Evolutionary conservation across 2,329 filamentous ascomycete genomes (phyloP).

Genomic region (Pyrenophora tritici-repentis): DNA sequence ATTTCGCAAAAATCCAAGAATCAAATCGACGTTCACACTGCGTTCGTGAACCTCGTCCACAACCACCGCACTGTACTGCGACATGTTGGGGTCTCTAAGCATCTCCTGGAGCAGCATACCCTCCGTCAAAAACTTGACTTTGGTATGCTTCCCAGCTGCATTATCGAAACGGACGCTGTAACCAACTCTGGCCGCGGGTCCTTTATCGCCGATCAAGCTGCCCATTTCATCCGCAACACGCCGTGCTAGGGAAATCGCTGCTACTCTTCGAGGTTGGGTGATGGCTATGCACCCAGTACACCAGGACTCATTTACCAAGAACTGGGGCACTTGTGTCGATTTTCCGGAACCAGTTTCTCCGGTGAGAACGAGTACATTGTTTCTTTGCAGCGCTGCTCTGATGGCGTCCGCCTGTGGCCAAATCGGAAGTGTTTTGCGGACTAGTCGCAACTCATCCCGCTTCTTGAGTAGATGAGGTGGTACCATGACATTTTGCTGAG

Average conservation of each 20-base stretch:
- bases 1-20: conserved; percentile 85
- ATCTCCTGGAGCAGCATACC: conserved; percentile 96
- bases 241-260: conserved; percentile 86
- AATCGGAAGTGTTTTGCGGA: conserved; percentile 76
- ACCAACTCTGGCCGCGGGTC: conserved; percentile 71
- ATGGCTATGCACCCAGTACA: conserved; percentile 81
- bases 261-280: conserved; percentile 91
- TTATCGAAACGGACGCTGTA: conserved; percentile 97
- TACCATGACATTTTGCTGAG: conserved; percentile 15
- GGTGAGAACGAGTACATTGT: conserved; percentile 80
- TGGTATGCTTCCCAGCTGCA: conserved; percentile 76
- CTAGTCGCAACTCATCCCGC: conserved; percentile 54
- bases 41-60: conserved; percentile 98
- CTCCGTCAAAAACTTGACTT: conserved; percentile 93
- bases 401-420: conserved; percentile 77
- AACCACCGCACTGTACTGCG: conserved; percentile 84
- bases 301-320: conserved; percentile 79
- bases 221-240: conserved; percentile 86
- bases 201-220: conserved; percentile 63
- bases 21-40: conserved; percentile 89
- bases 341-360: conserved; percentile 97
- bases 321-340: conserved; percentile 94
- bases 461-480: conserved; percentile 46
- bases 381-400: conserved; percentile 62
- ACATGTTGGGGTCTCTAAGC: conserved; percentile 78